Evolutionary conservation across 2,329 filamentous ascomycete genomes (phyloP), one percentile per base, ranked within the genome.

Genomic region (Penicillium oxalicum): DNA sequence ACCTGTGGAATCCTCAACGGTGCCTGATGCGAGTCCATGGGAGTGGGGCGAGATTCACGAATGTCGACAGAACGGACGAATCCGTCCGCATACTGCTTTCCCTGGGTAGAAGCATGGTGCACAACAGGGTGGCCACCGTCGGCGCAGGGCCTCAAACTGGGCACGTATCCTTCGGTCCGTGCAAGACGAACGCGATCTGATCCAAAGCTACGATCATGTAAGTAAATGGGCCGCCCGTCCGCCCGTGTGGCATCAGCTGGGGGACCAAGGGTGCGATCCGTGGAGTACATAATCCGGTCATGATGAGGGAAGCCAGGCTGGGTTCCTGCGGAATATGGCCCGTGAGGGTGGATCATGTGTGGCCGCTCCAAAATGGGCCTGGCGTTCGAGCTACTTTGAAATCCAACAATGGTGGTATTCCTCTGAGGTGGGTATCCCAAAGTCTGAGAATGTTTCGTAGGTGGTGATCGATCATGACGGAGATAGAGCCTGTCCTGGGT

Each of bases 61-160:
- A 59, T 49, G 44, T 63, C 62, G 58, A 70, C 52, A 33, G 61
- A 59, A 47, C 65, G 66, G 47, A 69, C 61, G 53, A 70, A 69
- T 48, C 62, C 67, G 51, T 69, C 63, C 9, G 67, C 65, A 55
- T 70, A 68, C 32, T 64, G 55, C 28, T 57, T 60, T 38, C 60
- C 62, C 39, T 56, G 59, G 25, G 53, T 50, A 32, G 52, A 49
- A 25, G 50, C 26, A 40, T 55, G 56, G 46, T 61, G 52, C 32
- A 51, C 40, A 32, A 57, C 44, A 45, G 48, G 11, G 26, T 51
- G 52, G 34, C 48, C 53, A n/a, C 50, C 50, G 51, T 57, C 47
- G 53, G 51, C 44, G 43, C 49, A 53, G 47, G 36, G 47, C 29
- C 48, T 49, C 51, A 53, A 56, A 39, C 45, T 37, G n/a, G 55